phyloP scores from a whole-genome alignment of 164 flowering plant genomes.

The Brasenia schreberi region DNA sequence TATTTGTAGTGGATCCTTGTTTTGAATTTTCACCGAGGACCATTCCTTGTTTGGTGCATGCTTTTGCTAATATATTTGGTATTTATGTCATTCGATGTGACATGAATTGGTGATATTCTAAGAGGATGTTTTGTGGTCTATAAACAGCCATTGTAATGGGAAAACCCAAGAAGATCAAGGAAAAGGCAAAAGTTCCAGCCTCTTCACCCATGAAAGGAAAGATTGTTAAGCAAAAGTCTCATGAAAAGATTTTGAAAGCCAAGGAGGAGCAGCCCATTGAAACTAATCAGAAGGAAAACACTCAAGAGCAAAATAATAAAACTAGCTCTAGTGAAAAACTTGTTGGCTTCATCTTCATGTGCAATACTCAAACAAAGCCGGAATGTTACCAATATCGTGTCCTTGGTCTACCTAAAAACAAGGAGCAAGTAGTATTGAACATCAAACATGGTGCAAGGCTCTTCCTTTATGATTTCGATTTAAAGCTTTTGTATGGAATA shows the following conservation, averaged over 20 bases:
- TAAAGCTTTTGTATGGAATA: slow-evolving; percentile 44
- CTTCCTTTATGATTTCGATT: slow-evolving; percentile 40
- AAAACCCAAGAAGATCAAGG: not conserved
- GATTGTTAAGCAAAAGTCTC: not conserved
- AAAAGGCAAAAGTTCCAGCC: not conserved
- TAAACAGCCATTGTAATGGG: not conserved
- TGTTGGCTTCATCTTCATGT: slow-evolving; percentile 44
- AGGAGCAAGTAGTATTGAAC: slow-evolving; percentile 19
- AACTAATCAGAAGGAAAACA: not conserved
- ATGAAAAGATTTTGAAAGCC: not conserved
- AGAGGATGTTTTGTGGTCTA: not conserved
- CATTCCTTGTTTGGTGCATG: not conserved
- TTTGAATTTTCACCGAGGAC: not conserved
- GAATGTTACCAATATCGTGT: slow-evolving; percentile 41
- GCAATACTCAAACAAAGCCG: slow-evolving; percentile 37
- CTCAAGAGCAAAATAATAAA: not conserved
- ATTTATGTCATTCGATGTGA: not conserved
- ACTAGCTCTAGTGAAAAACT: slow-evolving; percentile 1
- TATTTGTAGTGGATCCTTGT: not conserved
- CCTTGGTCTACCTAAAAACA: slow-evolving; percentile 35
- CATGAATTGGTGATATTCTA: not conserved
- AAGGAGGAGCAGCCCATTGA: not conserved
- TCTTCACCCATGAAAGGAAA: not conserved
- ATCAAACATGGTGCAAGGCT: slow-evolving; percentile 37
- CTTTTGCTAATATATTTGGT: not conserved